These are phyloP conservation scores for Yarrowia phangngaensis DNA, from an alignment of 805 yeast species.

Conservation along the genomic window DNA sequence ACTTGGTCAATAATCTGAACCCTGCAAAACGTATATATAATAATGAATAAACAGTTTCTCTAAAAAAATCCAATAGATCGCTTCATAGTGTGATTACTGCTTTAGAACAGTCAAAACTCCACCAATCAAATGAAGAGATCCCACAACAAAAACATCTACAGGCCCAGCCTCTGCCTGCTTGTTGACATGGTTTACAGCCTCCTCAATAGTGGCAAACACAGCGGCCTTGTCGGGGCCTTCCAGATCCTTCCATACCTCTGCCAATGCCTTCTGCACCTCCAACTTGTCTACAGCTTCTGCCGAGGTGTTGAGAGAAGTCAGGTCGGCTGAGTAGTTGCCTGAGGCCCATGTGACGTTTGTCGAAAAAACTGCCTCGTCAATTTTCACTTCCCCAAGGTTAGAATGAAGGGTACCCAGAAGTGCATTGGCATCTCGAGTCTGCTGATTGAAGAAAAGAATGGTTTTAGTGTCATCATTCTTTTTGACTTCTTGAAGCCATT, in stretches of 20 bases:
- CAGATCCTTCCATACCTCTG: constrained; percentile 63
- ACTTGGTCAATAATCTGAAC: not conserved
- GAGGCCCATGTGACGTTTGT: constrained; percentile 89
- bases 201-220: constrained; percentile 71
- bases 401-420: constrained; percentile 52
- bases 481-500: constrained; percentile 56
- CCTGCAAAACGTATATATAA: not conserved
- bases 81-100: constrained; percentile 24
- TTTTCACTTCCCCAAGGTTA: constrained; percentile 41
- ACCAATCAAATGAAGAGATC: constrained; percentile 91
- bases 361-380: constrained; percentile 78
- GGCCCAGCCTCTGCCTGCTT: constrained; percentile 38
- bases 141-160: constrained; percentile 82
- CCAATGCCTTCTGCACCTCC: constrained; percentile 71
- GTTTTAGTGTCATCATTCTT: constrained; percentile 36
- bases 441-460: constrained; percentile 86
- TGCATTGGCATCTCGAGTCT: constrained; percentile 76
- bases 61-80: not conserved
- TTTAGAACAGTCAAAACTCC: constrained; percentile 87
- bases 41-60: not conserved
- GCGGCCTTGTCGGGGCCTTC: constrained; percentile 40
- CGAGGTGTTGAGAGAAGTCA: constrained; percentile 81
- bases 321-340: constrained; percentile 68
- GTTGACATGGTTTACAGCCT: constrained; percentile 56
- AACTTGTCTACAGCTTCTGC: constrained; percentile 73